A percentile compares a stretch with the other conserved stretches of the same genome.
Conservation (phyloP, 371 early-diverging fungal genomes). For the Zancudomyces culisetae region DNA sequence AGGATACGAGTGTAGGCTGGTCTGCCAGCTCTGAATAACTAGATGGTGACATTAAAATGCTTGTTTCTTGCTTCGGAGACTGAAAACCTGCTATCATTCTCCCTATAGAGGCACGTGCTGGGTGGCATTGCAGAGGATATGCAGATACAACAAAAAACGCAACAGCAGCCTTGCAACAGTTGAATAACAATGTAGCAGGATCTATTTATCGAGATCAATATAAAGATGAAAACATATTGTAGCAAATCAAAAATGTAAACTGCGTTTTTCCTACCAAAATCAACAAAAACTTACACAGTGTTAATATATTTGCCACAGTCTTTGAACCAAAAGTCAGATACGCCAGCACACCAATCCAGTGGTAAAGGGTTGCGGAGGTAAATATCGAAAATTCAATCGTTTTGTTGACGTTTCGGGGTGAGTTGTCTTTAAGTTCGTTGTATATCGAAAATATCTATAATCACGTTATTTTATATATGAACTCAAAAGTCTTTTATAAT, state of each 20-base stretch:
- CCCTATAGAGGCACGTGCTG: slow-evolving; percentile 80
- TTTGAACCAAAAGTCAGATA: slow-evolving; percentile 87
- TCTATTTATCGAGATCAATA: slow-evolving; percentile 1
- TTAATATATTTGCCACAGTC: slow-evolving; percentile 75
- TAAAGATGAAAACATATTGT: slow-evolving; percentile 7
- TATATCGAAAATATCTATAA: slow-evolving; percentile 61
- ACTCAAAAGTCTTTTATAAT: too few species aligned
- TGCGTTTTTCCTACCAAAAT: neutral
- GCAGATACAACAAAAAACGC: slow-evolving; percentile 82
- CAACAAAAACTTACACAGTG: neutral
- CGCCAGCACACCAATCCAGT: slow-evolving; percentile 75
- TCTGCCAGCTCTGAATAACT: neutral
- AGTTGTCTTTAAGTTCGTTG: slow-evolving; percentile 78
- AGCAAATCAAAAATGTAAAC: too few species aligned
- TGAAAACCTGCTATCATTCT: slow-evolving; percentile 25
- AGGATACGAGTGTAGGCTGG: neutral
- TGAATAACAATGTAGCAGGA: slow-evolving; percentile 38
- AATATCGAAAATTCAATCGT: slow-evolving; percentile 59
- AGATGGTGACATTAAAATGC: neutral
- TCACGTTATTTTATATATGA: neutral
- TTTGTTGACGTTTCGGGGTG: slow-evolving; percentile 33
- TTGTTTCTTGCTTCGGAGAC: neutral
- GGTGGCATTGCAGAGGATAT: slow-evolving; percentile 95
- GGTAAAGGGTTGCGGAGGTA: slow-evolving; percentile 64
- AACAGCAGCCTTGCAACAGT: slow-evolving; percentile 73